These are phyloP conservation scores for Sarocladium strictum DNA, from an alignment of 2,329 filamentous ascomycete genomes.

Conservation along the genomic window DNA sequence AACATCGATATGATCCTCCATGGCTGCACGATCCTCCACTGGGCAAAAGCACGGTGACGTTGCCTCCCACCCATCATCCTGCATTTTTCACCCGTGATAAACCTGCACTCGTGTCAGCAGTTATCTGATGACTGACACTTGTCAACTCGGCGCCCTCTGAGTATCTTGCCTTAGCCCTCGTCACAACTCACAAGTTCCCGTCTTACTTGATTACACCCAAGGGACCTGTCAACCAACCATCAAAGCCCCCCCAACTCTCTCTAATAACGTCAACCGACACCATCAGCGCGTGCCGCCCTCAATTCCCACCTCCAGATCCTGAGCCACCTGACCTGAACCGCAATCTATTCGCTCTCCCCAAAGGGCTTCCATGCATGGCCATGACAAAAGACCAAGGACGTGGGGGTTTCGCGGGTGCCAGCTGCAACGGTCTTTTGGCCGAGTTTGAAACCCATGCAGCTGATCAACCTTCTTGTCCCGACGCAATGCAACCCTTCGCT, in stretches of 20 bases:
- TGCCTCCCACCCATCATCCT: slow-evolving; percentile 26
- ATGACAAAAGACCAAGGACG: neutral
- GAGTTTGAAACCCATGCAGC: slow-evolving; percentile 5
- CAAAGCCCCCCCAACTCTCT: neutral
- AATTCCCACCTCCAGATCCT: neutral
- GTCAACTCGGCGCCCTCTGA: neutral
- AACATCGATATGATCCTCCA: neutral
- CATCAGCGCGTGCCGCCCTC: neutral
- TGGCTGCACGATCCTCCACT: neutral
- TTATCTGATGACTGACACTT: neutral
- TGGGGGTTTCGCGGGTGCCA: neutral
- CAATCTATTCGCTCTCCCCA: neutral
- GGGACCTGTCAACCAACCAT: neutral
- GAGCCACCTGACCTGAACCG: neutral
- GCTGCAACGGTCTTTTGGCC: neutral
- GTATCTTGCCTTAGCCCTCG: neutral
- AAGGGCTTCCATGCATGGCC: slow-evolving; percentile 5
- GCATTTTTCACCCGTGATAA: neutral
- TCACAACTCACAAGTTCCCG: neutral
- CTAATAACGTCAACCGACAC: neutral
- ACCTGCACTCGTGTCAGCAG: neutral
- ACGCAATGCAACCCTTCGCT: slow-evolving; percentile 4
- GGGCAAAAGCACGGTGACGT: neutral
- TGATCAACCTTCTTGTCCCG: neutral
- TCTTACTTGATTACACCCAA: neutral